Percentiles rank a stretch among this genome's conserved stretches.
Evolutionary conservation across 352 stramenopile genomes (phyloP).

Genomic region (Thraustochytrium sp.): DNA sequence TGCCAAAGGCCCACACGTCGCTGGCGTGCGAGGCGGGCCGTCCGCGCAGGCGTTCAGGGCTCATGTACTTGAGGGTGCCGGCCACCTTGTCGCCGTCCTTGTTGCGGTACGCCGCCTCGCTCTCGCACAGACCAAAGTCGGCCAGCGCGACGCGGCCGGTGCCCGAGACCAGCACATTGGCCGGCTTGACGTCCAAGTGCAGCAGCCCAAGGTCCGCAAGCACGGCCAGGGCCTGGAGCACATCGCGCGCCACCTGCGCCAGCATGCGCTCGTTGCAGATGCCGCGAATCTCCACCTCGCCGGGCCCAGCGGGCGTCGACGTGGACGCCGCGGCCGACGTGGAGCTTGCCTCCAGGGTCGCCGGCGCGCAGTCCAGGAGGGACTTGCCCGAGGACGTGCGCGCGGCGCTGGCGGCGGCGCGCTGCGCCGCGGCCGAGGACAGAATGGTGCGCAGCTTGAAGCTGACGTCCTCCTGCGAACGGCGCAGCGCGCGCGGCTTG

Average conservation of each 20-base stretch:
- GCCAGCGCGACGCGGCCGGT: conserved; percentile 8
- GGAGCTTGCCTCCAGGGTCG: no score
- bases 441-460: conserved; percentile 8
- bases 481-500: background rate
- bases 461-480: background rate
- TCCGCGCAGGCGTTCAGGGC: conserved; percentile 77
- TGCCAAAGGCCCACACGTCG: conserved; percentile 49
- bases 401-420: background rate
- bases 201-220: background rate
- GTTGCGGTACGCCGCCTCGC: background rate
- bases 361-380: no score
- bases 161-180: conserved; percentile 33
- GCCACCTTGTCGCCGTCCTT: conserved; percentile 77
- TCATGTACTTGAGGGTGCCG: conserved; percentile 90
- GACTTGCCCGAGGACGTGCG: background rate
- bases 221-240: background rate
- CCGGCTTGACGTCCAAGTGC: conserved; percentile 41
- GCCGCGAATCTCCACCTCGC: background rate
- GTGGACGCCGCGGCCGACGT: background rate
- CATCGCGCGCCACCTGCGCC: background rate
- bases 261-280: conserved; percentile 21
- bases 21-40: conserved; percentile 64
- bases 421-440: background rate
- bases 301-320: background rate
- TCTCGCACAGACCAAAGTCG: conserved; percentile 44